Conservation (phyloP, 345 rosid species). For the Citrus hindsii region DNA sequence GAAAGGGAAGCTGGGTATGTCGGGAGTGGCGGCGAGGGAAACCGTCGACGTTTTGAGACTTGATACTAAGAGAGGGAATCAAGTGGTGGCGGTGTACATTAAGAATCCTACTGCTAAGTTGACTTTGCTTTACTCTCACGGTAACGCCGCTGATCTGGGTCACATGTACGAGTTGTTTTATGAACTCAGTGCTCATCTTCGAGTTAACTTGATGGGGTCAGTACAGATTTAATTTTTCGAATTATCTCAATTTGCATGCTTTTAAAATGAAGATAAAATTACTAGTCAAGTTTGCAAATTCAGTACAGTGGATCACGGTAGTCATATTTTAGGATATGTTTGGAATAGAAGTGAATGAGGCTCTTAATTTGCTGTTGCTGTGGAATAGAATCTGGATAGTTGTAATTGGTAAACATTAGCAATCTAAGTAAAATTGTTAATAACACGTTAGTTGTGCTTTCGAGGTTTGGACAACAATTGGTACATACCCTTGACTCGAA, state of each 20-base stretch:
- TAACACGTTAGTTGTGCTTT: background rate
- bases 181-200: conserved; percentile 73
- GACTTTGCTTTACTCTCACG: conserved; percentile 82
- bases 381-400: background rate
- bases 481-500: too few species aligned
- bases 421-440: background rate
- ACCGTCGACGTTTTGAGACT: conserved; percentile 66
- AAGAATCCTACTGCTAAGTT: conserved; percentile 75
- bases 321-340: background rate
- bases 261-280: background rate
- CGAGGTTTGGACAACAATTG: background rate
- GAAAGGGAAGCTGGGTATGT: conserved; percentile 53
- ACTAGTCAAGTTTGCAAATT: background rate
- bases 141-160: conserved; percentile 97
- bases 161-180: conserved; percentile 79
- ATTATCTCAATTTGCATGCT: background rate
- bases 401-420: background rate
- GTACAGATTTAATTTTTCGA: background rate
- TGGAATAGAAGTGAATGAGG: background rate
- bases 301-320: background rate
- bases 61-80: conserved; percentile 78
- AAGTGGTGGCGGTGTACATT: conserved; percentile 72
- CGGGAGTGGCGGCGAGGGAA: conserved; percentile 49
- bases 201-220: conserved; percentile 89
- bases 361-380: background rate